Base-by-base conservation (phyloP, 768 basidiomycete genomes). In the Wakefieldia striispora region DNA sequence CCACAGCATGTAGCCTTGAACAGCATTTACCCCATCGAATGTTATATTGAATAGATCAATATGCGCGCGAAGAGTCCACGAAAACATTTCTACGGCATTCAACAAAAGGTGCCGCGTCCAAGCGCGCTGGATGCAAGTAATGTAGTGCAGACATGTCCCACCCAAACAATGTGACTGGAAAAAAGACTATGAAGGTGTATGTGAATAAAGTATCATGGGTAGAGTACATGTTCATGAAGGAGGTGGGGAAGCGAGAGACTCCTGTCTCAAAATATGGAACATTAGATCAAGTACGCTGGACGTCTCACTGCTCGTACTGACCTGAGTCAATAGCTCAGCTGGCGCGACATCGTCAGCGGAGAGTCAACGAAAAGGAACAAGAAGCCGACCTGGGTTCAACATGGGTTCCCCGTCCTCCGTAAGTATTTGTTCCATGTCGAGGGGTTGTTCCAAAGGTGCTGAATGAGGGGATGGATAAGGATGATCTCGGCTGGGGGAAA, bases 221-320 rank as follows among this genome's bases (percentile, higher is more conserved):
- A 67, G 50, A 57, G 43, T 66, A 66, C 53, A 60, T 17, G 43
- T 24, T 76, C 64, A 77, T 61, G 73, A 75, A 23, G 81, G 78
- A n/a, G 81, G 79, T n/a, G 82, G 81, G n/a, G 82, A 82, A 46
- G 82, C 81, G 31, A 83, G 71, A n/a, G 82, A 82, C 67, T 83
- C 81, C 81, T 83, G 62, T 41, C 43, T 47, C 49, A 58, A 45
- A 53, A 49, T 45, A 21, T 50, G 60, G 43, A 58, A 41, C 61
- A 66, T 68, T 55, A 70, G 68, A 62, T 64, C 64, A 46, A 50
- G 47, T 40, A 44, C n/a, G 23, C 44, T 47, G 29, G 40, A 46
- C 26, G 38, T 54, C 52, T 36, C 45, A 50, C 45, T 40, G 45
- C 46, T 40, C 40, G 35, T 36, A 68, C 65, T 61, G 48, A 79